phyloP scores from a whole-genome alignment of 2,329 filamentous ascomycete species.

The Clonostachys byssicola region DNA sequence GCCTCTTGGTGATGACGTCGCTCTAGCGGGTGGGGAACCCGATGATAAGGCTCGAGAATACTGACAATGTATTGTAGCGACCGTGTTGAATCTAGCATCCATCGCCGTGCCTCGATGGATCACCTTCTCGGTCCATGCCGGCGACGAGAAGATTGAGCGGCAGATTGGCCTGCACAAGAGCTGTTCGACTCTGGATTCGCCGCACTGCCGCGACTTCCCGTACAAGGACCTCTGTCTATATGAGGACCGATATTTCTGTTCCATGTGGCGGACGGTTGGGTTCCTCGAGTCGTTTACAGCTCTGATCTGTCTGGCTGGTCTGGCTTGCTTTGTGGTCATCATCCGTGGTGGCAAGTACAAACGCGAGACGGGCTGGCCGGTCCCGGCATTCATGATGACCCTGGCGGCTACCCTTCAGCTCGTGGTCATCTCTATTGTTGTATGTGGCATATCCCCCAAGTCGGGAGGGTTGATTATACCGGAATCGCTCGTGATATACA shows the following conservation, averaged over 20 bases:
- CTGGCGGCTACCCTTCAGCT: constrained; percentile 67
- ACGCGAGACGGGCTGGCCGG: constrained; percentile 78
- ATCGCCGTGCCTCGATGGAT: constrained; percentile 71
- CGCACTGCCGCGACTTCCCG: constrained; percentile 46
- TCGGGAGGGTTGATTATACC: background rate
- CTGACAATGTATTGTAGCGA: constrained; percentile 41
- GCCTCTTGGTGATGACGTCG: constrained; percentile 14
- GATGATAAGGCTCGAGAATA: background rate
- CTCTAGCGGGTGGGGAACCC: background rate
- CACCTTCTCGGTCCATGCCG: constrained; percentile 50
- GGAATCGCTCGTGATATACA: constrained; percentile 9
- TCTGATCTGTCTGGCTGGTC: constrained; percentile 73
- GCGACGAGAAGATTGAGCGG: constrained; percentile 43
- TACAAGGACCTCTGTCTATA: constrained; percentile 23
- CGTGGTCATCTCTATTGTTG: constrained; percentile 77
- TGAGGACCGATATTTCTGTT: constrained; percentile 72
- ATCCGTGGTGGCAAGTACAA: constrained; percentile 75
- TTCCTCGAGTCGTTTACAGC: constrained; percentile 84
- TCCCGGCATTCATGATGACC: constrained; percentile 63
- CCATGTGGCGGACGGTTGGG: constrained; percentile 83
- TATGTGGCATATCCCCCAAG: constrained; percentile 36
- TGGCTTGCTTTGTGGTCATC: constrained; percentile 78
- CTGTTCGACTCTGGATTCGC: constrained; percentile 67
- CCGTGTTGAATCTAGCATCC: constrained; percentile 65
- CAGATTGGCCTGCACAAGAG: constrained; percentile 76